Conservation (phyloP, 2,329 filamentous ascomycete species). For the Phaeomoniella chlamydospora region DNA sequence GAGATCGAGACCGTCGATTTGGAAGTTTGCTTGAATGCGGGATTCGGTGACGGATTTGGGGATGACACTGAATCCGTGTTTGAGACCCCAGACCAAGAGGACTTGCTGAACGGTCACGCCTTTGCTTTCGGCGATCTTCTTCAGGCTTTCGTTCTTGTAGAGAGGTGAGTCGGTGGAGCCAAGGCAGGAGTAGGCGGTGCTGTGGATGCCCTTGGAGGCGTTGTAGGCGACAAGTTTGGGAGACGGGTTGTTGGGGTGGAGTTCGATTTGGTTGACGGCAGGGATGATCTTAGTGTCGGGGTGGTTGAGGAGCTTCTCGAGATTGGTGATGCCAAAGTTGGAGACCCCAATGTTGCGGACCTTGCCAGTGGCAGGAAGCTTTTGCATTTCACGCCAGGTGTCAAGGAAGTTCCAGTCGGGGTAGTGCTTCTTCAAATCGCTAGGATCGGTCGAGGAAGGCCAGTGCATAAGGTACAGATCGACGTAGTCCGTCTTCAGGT, state of each 20-base stretch:
- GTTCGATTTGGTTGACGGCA: slow-evolving; percentile 63
- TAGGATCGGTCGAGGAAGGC: slow-evolving; percentile 15
- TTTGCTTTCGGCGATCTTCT: slow-evolving; percentile 11
- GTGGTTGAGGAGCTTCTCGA: slow-evolving; percentile 61
- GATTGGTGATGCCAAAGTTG: slow-evolving; percentile 70
- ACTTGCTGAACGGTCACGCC: slow-evolving; percentile 46
- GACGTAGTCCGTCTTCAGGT: slow-evolving; percentile 49
- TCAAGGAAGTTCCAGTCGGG: slow-evolving; percentile 71
- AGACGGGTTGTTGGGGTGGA: slow-evolving; percentile 70
- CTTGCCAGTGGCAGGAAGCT: slow-evolving; percentile 37
- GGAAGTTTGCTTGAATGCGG: slow-evolving; percentile 64
- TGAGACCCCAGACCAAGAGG: slow-evolving; percentile 65
- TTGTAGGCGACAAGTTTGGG: slow-evolving; percentile 63
- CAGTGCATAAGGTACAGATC: slow-evolving; percentile 57
- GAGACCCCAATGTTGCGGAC: slow-evolving; percentile 72
- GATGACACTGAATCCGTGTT: slow-evolving; percentile 70
- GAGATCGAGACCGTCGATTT: slow-evolving; percentile 60
- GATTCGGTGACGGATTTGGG: slow-evolving; percentile 66
- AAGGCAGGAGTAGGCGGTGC: slow-evolving; percentile 50
- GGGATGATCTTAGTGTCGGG: slow-evolving; percentile 46
- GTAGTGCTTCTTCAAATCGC: slow-evolving; percentile 41
- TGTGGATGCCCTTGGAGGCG: slow-evolving; percentile 59
- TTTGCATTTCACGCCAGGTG: slow-evolving; percentile 44
- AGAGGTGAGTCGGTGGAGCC: slow-evolving; percentile 57
- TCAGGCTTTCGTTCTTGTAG: slow-evolving; percentile 31